Percentiles rank a stretch among this genome's conserved stretches.
These are phyloP conservation scores for Pythium apleroticum DNA, from an alignment of 352 stramenopile genomes.

Conservation along the genomic window DNA sequence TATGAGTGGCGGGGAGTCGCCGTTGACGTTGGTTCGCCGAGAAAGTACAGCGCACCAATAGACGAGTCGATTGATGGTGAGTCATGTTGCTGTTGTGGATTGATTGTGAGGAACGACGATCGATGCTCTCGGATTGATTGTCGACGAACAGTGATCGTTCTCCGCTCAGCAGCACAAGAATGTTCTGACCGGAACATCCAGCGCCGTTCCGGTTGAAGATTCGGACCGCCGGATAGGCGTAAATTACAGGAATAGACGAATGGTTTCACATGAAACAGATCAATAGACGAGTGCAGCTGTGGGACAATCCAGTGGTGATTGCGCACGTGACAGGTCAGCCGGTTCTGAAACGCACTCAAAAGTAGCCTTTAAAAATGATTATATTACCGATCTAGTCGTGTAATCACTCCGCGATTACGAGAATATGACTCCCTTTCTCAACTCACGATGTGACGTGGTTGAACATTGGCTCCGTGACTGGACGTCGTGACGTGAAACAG, in stretches of 20 bases:
- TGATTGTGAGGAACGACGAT: not conserved
- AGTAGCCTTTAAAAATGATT: not conserved
- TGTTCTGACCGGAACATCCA: conserved; percentile 1
- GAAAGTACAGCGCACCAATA: not conserved
- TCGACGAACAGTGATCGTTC: not conserved
- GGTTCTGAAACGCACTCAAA: not conserved
- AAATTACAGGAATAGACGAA: not conserved
- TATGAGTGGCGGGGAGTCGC: not conserved
- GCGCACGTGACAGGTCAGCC: conserved; percentile 14
- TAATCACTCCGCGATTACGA: not conserved
- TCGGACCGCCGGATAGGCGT: not conserved
- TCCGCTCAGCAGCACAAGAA: not conserved
- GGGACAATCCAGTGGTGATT: not conserved
- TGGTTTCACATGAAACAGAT: not conserved
- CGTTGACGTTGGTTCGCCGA: not conserved
- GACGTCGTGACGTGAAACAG: conserved; percentile 13
- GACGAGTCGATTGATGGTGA: not conserved
- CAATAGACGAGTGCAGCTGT: not conserved
- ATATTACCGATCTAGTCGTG: conserved; percentile 9
- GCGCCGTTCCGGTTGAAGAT: conserved; percentile 8
- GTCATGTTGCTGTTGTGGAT: not conserved
- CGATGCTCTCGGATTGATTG: not conserved
- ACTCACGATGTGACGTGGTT: conserved; percentile 5
- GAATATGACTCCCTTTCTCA: not conserved
- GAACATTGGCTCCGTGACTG: conserved; percentile 13